Evolutionary conservation across 116 monocot species (phyloP).

Genomic region (Dioscorea cayenensis): DNA sequence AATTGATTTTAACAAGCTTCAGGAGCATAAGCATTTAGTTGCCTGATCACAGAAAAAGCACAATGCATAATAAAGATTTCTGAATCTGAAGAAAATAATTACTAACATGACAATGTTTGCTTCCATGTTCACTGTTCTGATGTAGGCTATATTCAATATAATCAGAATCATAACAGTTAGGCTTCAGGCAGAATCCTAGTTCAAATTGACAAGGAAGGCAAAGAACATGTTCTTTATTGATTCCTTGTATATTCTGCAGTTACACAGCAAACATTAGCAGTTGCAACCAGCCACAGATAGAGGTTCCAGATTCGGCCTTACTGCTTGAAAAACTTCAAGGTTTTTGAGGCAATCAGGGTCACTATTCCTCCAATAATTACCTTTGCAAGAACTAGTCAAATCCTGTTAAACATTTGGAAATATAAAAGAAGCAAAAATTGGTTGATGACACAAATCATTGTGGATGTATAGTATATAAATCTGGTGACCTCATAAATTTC

Average conservation of each 20-base stretch:
- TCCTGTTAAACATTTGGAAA: slow-evolving; percentile 11
- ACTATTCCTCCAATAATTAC: slow-evolving; percentile 31
- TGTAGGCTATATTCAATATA: neutral
- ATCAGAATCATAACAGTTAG: slow-evolving; percentile 19
- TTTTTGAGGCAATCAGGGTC: slow-evolving; percentile 31
- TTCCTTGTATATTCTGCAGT: slow-evolving; percentile 29
- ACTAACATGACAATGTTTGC: slow-evolving; percentile 38
- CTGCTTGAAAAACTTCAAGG: slow-evolving; percentile 25
- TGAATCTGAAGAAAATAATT: neutral
- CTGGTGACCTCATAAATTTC: slow-evolving; percentile 50
- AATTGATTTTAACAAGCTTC: neutral
- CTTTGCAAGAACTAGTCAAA: slow-evolving; percentile 28
- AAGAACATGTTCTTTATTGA: slow-evolving; percentile 31
- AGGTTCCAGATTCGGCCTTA: slow-evolving; percentile 4
- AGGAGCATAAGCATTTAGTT: neutral
- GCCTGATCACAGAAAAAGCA: neutral
- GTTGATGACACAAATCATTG: neutral
- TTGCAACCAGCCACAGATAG: neutral
- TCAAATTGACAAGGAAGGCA: slow-evolving; percentile 29
- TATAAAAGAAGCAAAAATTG: neutral
- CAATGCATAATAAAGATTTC: neutral
- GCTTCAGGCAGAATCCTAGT: slow-evolving; percentile 18
- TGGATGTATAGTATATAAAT: neutral
- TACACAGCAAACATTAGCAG: neutral
- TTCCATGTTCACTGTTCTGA: neutral